phyloP scores from a whole-genome alignment of 2,329 filamentous ascomycete genomes.

The Aspergillus fructus region DNA sequence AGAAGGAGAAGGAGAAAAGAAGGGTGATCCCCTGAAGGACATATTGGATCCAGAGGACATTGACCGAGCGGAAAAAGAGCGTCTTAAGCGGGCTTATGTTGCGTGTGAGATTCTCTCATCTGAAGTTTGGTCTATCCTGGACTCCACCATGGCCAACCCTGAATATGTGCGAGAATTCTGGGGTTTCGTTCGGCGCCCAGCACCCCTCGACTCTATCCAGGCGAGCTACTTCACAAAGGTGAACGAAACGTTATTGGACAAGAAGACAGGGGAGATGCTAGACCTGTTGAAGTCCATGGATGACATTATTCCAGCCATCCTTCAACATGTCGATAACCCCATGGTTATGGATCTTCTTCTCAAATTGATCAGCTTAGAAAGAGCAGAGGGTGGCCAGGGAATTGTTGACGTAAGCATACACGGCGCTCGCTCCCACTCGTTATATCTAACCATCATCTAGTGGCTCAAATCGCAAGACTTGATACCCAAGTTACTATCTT shows the following conservation, averaged over 20 bases:
- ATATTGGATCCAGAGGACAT: slow-evolving; percentile 42
- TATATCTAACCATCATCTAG: slow-evolving; percentile 44
- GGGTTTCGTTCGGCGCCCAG: slow-evolving; percentile 80
- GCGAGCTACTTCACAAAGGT: slow-evolving; percentile 99
- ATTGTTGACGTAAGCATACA: slow-evolving; percentile 76
- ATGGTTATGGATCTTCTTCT: slow-evolving; percentile 97
- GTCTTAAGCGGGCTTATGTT: slow-evolving; percentile 90
- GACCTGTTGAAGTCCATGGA: slow-evolving; percentile 82
- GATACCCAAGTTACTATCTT: slow-evolving; percentile 82
- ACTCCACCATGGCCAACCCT: slow-evolving; percentile 84
- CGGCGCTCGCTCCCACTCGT: not conserved
- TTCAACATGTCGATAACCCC: slow-evolving; percentile 92
- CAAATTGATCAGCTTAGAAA: slow-evolving; percentile 95
- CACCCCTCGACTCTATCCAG: slow-evolving; percentile 86
- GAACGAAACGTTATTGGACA: slow-evolving; percentile 95
- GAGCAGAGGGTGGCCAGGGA: slow-evolving; percentile 84
- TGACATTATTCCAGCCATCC: slow-evolving; percentile 76
- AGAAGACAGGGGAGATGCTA: slow-evolving; percentile 97
- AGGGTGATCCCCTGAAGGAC: slow-evolving; percentile 33
- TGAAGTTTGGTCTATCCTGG: slow-evolving; percentile 95
- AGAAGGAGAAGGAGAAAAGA: slow-evolving; percentile 32
- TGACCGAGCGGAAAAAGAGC: slow-evolving; percentile 84
- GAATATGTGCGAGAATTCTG: slow-evolving; percentile 80
- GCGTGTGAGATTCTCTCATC: slow-evolving; percentile 91
- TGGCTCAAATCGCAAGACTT: slow-evolving; percentile 91